A percentile compares a stretch with the other conserved stretches of the same genome.
phyloP scores from a whole-genome alignment of 768 basidiomycete genomes.

The Lactarius sp. region DNA sequence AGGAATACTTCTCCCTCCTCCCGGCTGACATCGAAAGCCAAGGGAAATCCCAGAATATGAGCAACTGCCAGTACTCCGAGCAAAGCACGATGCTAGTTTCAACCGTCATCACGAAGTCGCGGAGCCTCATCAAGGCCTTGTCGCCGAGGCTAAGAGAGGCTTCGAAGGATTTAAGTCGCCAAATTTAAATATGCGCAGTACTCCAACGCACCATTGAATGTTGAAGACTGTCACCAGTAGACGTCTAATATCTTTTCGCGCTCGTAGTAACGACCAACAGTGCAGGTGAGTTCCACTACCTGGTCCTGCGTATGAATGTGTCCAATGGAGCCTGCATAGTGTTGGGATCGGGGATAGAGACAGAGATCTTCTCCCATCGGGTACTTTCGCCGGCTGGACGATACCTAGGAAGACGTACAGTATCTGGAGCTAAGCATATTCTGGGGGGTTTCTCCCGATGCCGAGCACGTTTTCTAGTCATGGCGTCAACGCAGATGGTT shows the following conservation, averaged over 20 bases:
- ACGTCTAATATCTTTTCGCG: conserved; percentile 30
- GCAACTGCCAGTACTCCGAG: conserved; percentile 4
- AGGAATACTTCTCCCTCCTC: not conserved
- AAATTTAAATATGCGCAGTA: not conserved
- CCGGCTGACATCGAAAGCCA: not conserved
- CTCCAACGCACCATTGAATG: conserved; percentile 11
- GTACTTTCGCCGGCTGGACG: conserved; percentile 16
- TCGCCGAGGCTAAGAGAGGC: too few species aligned
- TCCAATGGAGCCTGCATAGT: not conserved
- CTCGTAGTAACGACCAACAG: not conserved
- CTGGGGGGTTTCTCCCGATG: too few species aligned
- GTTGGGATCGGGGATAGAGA: conserved; percentile 11
- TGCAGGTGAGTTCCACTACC: not conserved
- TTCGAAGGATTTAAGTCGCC: not conserved
- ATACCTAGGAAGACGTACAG: conserved; percentile 1
- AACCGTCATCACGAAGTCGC: conserved; percentile 3
- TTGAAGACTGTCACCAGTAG: conserved; percentile 45
- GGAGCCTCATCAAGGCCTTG: not conserved
- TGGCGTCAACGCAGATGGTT: too few species aligned
- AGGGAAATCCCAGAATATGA: conserved; percentile 10
- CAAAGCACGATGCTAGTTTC: not conserved
- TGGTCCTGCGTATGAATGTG: not conserved
- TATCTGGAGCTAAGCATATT: too few species aligned
- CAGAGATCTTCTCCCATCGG: conserved; percentile 18
- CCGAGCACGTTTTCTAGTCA: too few species aligned